These are phyloP conservation scores for Neurospora sp. DNA, from an alignment of 2,329 filamentous ascomycete species.

Conservation along the genomic window DNA sequence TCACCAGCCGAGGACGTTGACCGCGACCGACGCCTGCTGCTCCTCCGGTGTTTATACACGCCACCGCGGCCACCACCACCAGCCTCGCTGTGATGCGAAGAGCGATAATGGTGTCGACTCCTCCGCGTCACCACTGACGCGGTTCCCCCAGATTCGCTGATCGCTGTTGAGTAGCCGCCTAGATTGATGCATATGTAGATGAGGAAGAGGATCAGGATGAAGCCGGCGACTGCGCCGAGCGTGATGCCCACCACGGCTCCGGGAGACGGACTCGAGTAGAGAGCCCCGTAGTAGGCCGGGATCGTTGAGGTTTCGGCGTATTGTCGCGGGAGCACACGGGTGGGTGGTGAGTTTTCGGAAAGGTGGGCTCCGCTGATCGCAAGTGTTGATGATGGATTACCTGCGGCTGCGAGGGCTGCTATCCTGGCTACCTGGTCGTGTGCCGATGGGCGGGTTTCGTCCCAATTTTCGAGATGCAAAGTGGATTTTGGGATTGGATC, in stretches of 20 bases:
- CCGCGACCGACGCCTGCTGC: slow-evolving; percentile 1
- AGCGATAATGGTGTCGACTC: slow-evolving; percentile 11
- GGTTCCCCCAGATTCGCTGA: slow-evolving; percentile 12
- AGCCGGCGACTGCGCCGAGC: slow-evolving; percentile 33
- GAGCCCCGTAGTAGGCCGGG: slow-evolving; percentile 22
- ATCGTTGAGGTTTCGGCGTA: slow-evolving; percentile 19
- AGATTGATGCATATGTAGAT: slow-evolving; percentile 24
- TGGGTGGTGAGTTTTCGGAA: slow-evolving; percentile 1
- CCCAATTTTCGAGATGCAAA: background rate
- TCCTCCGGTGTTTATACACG: background rate
- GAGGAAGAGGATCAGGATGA: slow-evolving; percentile 25
- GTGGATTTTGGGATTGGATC: background rate
- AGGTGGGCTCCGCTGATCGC: background rate
- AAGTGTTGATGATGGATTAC: slow-evolving; percentile 2
- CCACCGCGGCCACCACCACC: background rate
- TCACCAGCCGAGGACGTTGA: background rate
- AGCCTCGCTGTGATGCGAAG: background rate
- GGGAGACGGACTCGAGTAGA: slow-evolving; percentile 17
- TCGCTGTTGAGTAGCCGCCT: slow-evolving; percentile 13
- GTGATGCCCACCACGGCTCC: slow-evolving; percentile 31
- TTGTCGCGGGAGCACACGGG: slow-evolving; percentile 11
- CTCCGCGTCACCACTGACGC: slow-evolving; percentile 11
- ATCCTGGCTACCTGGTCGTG: background rate
- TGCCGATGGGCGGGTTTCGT: background rate
- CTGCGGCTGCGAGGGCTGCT: background rate